Evolutionary conservation across 441 rosid genomes (phyloP), one percentile per base, ranked within the genome.

Genomic region (Dalechampia spathulata): DNA sequence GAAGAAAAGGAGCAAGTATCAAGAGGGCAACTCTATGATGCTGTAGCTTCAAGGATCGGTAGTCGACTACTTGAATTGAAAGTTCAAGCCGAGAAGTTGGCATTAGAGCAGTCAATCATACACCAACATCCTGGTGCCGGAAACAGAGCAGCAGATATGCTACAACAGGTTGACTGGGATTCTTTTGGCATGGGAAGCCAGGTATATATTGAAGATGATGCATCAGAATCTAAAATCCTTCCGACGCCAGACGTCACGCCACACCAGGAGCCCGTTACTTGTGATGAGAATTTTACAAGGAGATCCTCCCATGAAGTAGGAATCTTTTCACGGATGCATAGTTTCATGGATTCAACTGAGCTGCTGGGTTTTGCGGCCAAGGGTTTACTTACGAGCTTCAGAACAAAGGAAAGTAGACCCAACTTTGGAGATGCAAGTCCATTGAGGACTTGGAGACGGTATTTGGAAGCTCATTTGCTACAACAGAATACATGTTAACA

Each of bases 331-430:
- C 78, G 85, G 64, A 75, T 83, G 49, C 79, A 78, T 38, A 72
- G 75, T 60, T 80, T 57, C 10, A 56, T 78, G 74, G 84, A 82
- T 57, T 76, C 85, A 4, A 69, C 79, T 0, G 90, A 89, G 67
- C 66, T 83, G 2, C 70, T 89, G 76, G 86, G 94, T 15, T 92
- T 92, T 1, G 94, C 97, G 0, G 96, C 97, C 5, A 81, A 70
- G 66, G 88, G 81, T 28, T 57, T 89, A 48, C 76, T 83, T 56
- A 13, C 49, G 66, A 83, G 62, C 41, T 12, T 21, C 19, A 63
- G 73, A 51, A n/a, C 55, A 1, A 61, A 52, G 53, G 71, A 59
- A 38, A 55, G 37, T 39, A 17, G 17, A 34, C 48, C 47, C 5
- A 52, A 40, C 32, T 22, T 47, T 21, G 47, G 69, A 19, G 61